These are phyloP conservation scores for Rhodamnia rubescens DNA, from an alignment of 345 rosid species.

Conservation along the genomic window DNA sequence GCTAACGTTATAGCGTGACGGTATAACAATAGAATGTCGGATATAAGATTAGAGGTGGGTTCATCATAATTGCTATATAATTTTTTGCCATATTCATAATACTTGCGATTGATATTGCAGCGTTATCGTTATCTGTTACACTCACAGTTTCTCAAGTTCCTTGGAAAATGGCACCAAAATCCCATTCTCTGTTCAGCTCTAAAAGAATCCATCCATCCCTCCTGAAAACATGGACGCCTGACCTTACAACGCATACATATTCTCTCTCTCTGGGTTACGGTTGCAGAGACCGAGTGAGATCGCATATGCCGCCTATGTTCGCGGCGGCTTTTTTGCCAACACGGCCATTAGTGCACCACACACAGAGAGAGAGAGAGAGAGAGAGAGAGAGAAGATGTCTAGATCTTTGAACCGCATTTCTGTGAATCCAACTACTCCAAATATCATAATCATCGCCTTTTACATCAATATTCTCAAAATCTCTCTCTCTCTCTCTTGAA, in stretches of 20 bases:
- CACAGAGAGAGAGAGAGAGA: neutral
- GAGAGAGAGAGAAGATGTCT: neutral
- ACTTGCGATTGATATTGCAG: no score
- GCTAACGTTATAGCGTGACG: no score
- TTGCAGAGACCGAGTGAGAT: slow-evolving; percentile 5
- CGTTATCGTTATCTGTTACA: no score
- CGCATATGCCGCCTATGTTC: slow-evolving; percentile 44
- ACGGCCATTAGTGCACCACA: neutral
- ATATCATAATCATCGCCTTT: neutral
- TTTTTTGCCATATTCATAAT: no score
- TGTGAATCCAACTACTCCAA: neutral
- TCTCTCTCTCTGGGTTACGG: no score
- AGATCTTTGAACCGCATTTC: neutral
- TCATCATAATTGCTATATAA: no score
- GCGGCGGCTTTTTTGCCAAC: slow-evolving; percentile 50
- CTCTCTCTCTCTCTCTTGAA: neutral
- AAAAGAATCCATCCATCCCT: neutral
- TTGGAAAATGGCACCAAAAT: neutral
- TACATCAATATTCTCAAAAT: neutral
- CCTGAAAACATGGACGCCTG: slow-evolving; percentile 22
- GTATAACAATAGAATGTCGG: no score
- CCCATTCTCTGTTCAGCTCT: neutral
- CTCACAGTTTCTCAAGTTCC: neutral
- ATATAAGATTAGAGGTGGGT: no score
- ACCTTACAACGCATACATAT: neutral